These are phyloP conservation scores for Aureobasidium sp. DNA, from an alignment of 2,329 filamentous ascomycete genomes.

Conservation along the genomic window DNA sequence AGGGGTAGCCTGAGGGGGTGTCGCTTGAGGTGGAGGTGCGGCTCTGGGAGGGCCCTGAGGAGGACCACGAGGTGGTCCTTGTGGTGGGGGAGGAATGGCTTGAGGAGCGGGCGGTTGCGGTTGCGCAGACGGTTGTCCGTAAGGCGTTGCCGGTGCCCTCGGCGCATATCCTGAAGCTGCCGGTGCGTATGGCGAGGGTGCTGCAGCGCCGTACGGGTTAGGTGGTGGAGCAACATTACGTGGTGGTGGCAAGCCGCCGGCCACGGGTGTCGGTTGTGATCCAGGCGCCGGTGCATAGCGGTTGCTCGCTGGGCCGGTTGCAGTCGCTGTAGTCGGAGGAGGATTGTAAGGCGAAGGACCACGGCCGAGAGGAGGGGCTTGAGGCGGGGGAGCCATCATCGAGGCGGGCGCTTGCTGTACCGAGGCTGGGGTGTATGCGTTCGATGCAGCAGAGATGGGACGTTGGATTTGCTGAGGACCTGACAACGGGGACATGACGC, in stretches of 20 bases:
- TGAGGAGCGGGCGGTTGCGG: slow-evolving; percentile 31
- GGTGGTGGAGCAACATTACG: slow-evolving; percentile 41
- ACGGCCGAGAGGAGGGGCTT: slow-evolving; percentile 57
- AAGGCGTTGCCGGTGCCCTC: slow-evolving; percentile 22
- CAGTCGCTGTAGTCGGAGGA: slow-evolving; percentile 54
- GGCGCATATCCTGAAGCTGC: slow-evolving; percentile 17
- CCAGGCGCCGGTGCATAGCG: slow-evolving; percentile 66
- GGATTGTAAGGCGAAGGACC: slow-evolving; percentile 82
- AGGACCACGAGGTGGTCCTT: slow-evolving; percentile 35
- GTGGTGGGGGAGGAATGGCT: slow-evolving; percentile 33
- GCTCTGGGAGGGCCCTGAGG: slow-evolving; percentile 43
- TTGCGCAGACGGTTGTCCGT: slow-evolving; percentile 38
- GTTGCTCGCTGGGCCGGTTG: slow-evolving; percentile 59
- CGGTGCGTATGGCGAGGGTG: slow-evolving; percentile 17
- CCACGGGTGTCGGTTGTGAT: slow-evolving; percentile 40
- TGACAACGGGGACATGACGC: slow-evolving; percentile 63
- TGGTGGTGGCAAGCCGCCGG: slow-evolving; percentile 31
- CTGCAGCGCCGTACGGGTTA: slow-evolving; percentile 34
- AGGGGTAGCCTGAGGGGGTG: slow-evolving; percentile 29
- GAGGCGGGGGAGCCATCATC: slow-evolving; percentile 36
- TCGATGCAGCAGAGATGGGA: slow-evolving; percentile 49
- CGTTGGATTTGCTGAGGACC: slow-evolving; percentile 45
- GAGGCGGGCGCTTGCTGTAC: slow-evolving; percentile 29
- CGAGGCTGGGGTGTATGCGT: slow-evolving; percentile 55
- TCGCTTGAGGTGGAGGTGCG: slow-evolving; percentile 41